Evolutionary conservation across 495 filamentous ascomycete species (phyloP), one percentile per base, ranked within the genome.

Genomic region (Geopyxis carbonaria): DNA sequence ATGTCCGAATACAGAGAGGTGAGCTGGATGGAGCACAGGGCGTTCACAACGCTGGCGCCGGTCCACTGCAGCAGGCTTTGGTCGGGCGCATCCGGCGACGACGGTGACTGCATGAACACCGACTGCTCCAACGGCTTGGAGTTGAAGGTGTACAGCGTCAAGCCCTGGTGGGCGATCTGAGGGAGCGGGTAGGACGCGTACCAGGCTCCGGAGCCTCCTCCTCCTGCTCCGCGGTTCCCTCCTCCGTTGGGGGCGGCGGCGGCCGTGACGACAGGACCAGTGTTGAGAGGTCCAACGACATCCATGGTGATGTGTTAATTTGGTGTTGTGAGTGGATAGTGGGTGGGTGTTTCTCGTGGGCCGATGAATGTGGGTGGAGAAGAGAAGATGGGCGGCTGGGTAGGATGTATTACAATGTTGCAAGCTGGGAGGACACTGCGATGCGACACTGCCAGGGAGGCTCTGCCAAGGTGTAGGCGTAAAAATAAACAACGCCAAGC

Each of bases 1-100:
- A 33, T 13, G 16, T 14, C 15, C 16, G 38, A 30, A 22, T 32
- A 41, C 15, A 41, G 27, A 7, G 29, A 9, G 10, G 38, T 32
- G 11, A 41, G 11, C 11, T 19, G 6, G 9, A 32, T 11, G 11
- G 28, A 19, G 38, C 14, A 20, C 5, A 41, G 22, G 10, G 29
- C 33, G 7, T 18, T 18, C 8, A 22, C 23, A 18, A 41, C 5
- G 3, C 2, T 3, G 14, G 11, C n/a, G 27, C 38, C 38, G 6
- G 8, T 11, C 27, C 25, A 41, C 20, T 7, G 11, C 16, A 41
- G 29, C 2, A 18, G 19, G 10, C 14, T 5, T 16, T 41, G 31
- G 27, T 41, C 13, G 2, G 4, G 13, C 1, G 22, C 25, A 14
- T 9, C 14, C 1, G 22, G 6, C 9, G 2, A 20, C 8, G n/a